phyloP scores from a whole-genome alignment of 2,329 filamentous ascomycete species.

The Chrysosporium keratinophilum region DNA sequence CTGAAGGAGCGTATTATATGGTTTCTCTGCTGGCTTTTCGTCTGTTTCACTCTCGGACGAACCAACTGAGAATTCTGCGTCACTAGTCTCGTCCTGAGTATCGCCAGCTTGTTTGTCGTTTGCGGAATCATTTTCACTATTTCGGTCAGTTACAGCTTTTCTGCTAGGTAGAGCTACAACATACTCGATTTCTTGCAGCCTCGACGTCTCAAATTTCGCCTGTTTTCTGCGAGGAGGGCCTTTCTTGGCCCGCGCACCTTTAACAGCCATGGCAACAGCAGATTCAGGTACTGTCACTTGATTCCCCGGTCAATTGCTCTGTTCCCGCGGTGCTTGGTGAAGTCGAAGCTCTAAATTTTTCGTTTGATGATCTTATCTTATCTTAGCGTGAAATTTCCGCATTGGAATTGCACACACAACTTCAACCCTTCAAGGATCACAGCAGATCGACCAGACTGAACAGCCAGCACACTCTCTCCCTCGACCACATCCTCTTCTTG shows the following conservation, averaged over 20 bases:
- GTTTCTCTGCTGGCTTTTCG: conserved; percentile 31
- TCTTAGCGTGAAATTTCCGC: conserved; percentile 40
- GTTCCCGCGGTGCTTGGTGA: neutral
- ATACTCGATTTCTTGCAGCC: conserved; percentile 32
- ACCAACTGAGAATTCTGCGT: conserved; percentile 17
- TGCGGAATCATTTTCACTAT: conserved; percentile 1
- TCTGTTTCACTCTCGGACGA: conserved; percentile 38
- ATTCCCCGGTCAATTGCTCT: neutral
- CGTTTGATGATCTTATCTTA: conserved; percentile 32
- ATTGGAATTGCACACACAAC: conserved; percentile 19
- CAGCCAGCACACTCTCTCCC: neutral
- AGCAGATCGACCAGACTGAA: neutral
- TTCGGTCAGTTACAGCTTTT: neutral
- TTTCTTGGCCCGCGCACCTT: neutral
- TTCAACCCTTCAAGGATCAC: conserved; percentile 7
- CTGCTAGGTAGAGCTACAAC: conserved; percentile 13
- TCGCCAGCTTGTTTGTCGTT: conserved; percentile 24
- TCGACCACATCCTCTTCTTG: neutral
- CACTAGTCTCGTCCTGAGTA: conserved; percentile 16
- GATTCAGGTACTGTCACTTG: neutral
- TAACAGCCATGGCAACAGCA: neutral
- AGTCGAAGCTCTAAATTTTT: conserved; percentile 10
- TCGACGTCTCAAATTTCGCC: conserved; percentile 28
- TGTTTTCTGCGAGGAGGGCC: conserved; percentile 7
- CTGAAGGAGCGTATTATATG: conserved; percentile 49